Base-by-base conservation (phyloP, 805 yeast genomes). In the Kodamaea nitidulidarum region DNA sequence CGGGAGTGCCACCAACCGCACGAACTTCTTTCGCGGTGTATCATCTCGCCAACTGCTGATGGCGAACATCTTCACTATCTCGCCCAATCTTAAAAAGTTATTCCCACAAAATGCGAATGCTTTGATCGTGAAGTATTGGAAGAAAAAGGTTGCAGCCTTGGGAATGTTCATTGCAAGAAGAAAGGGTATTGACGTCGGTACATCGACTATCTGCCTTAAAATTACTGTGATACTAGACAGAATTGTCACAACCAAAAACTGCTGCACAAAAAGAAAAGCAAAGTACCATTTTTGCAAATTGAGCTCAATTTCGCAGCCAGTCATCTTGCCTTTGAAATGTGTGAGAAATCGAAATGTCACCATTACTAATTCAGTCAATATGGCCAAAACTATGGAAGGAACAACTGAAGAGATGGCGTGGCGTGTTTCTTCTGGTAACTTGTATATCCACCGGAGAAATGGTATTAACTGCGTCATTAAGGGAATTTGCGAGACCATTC, bases 111-210 rank as follows among this genome's bases (percentile, higher is more conserved):
- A 78, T 1, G 90, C 76, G 40, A 88, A 63, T 0, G 95, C 91
- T 58, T 84, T 81, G 24, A 88, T 67, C 0, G 86, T 62, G 27
- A 88, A 65, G 52, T 82, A 87, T 3, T 90, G 84, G 56, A 81
- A 81, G 62, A 88, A 90, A 54, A 90, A 88, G 32, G 81, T 85
- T 1, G 96, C 82, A 16, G 95, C 84, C 52, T 84, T 84, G 0
- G 96, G 96, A 25, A 90, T 67, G 49, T 88, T 85, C 10, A 74
- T 71, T 0, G 95, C 95, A 16, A 88, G 66, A 39, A 86, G 58
- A 4, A 77, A 67, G 1, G 93, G 88, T 9, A 85, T 75, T 0
- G 86, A 76, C 0, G 80, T 76, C 1, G 96, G 96, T 47, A 76
- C 81, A 43, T 75, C 78, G 5, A 85, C 58, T 4, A 83, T 60